Percentiles rank a stretch among this genome's conserved stretches.
Evolutionary conservation across 106 monocot species (phyloP).

Genomic region (Platanthera guangdongensis): DNA sequence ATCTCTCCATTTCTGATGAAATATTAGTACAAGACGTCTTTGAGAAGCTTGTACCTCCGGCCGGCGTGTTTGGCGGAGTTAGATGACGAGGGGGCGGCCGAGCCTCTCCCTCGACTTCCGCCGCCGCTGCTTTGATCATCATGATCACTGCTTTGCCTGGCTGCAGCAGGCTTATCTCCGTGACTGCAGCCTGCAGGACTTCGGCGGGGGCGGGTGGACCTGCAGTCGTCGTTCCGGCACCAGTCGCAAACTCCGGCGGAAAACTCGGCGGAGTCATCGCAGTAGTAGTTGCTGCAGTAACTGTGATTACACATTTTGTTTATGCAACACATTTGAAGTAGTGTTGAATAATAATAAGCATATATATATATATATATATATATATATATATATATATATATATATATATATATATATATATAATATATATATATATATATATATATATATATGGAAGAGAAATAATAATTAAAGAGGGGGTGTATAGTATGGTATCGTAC

Average conservation of each 20-base stretch:
- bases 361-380: no score
- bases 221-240: conserved; percentile 8
- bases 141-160: not conserved
- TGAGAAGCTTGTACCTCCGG: conserved; percentile 55
- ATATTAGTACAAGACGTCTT: conserved; percentile 34
- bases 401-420: no score
- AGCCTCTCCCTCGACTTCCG: not conserved
- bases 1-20: no score
- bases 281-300: conserved; percentile 55
- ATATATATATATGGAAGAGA: not conserved
- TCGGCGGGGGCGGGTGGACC: no score
- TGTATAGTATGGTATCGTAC: not conserved
- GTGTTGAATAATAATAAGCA: no score
- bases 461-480: not conserved
- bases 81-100: not conserved
- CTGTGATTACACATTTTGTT: conserved; percentile 10
- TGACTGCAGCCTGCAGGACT: not conserved
- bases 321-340: no score
- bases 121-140: not conserved
- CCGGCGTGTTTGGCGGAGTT: conserved; percentile 17
- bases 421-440: no score
- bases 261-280: not conserved
- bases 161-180: not conserved
- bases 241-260: conserved; percentile 8
- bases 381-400: no score